Percentiles rank a stretch among this genome's conserved stretches.
Evolutionary conservation across 345 rosid species (phyloP).

Genomic region (Gynandropsis gynandra): DNA sequence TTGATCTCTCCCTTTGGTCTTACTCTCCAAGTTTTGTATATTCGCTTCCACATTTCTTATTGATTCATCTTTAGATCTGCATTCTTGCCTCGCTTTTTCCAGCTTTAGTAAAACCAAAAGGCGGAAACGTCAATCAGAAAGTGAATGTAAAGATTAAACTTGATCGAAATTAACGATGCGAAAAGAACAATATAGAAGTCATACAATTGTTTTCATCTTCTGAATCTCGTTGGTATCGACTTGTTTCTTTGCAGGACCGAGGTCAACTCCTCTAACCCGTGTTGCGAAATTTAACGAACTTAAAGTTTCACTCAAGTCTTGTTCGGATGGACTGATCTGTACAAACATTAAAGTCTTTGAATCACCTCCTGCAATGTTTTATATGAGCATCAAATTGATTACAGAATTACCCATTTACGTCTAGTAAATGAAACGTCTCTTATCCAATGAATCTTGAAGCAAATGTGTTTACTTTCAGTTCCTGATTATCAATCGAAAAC

Average conservation of each 20-base stretch:
- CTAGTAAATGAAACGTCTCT: constrained; percentile 9
- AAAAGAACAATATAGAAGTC: constrained; percentile 9
- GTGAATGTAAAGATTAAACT: too few species aligned
- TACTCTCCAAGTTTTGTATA: constrained; percentile 60
- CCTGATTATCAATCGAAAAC: constrained; percentile 37
- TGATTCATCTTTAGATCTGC: constrained; percentile 69
- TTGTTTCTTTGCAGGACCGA: constrained; percentile 80
- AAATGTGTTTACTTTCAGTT: constrained; percentile 92
- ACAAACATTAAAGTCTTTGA: too few species aligned
- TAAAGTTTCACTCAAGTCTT: too few species aligned
- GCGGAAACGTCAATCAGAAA: too few species aligned
- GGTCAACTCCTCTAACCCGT: too few species aligned
- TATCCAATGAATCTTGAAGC: constrained; percentile 94
- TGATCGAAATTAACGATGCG: too few species aligned
- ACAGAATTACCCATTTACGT: too few species aligned
- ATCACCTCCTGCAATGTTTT: constrained; percentile 94
- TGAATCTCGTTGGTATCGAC: constrained; percentile 72
- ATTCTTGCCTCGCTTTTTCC: constrained; percentile 76
- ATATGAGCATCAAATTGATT: too few species aligned
- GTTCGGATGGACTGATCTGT: too few species aligned
- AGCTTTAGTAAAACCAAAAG: constrained; percentile 36
- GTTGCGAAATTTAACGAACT: too few species aligned
- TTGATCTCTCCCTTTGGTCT: constrained; percentile 60
- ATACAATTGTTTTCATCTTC: constrained; percentile 68
- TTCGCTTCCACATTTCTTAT: constrained; percentile 70